phyloP scores from a whole-genome alignment of 1,284 basidiomycete genomes.

The Lignosus rhinocerotis region DNA sequence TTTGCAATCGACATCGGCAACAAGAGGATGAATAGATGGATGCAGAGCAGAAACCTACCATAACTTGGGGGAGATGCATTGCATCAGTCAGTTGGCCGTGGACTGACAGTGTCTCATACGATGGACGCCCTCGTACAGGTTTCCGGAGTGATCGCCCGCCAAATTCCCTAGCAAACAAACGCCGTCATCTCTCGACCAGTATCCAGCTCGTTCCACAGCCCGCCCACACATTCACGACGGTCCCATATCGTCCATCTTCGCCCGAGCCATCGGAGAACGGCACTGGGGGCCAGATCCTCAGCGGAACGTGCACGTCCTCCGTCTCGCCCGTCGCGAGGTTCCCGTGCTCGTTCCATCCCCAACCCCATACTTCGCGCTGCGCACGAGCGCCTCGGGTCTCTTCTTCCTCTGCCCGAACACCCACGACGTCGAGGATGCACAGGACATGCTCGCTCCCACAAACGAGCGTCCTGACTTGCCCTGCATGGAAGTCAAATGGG shows the following conservation, averaged over 20 bases:
- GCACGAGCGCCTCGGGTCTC: conserved; percentile 18
- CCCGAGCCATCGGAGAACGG: not conserved
- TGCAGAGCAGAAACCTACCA: no score
- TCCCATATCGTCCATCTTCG: conserved; percentile 3
- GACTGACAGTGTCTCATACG: no score
- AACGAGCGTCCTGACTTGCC: conserved; percentile 37
- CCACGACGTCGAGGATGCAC: conserved; percentile 19
- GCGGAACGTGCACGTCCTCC: conserved; percentile 50
- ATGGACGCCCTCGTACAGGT: no score
- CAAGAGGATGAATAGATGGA: no score
- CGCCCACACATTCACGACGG: conserved; percentile 50
- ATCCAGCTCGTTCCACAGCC: conserved; percentile 82
- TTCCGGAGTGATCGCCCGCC: no score
- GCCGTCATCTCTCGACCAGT: conserved; percentile 21
- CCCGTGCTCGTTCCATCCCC: conserved; percentile 97
- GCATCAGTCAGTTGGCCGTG: no score
- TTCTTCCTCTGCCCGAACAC: not conserved
- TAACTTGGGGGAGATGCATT: no score
- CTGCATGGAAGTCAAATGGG: conserved; percentile 29
- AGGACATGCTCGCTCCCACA: conserved; percentile 88
- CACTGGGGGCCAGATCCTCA: conserved; percentile 51
- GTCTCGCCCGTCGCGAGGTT: conserved; percentile 75
- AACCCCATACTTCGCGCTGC: conserved; percentile 64
- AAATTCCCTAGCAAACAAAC: not conserved
- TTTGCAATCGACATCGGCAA: no score